Percentiles rank a stretch among this genome's conserved stretches.
Conservation (phyloP, 441 rosid genomes). For the Arabidopsis lyrata region DNA sequence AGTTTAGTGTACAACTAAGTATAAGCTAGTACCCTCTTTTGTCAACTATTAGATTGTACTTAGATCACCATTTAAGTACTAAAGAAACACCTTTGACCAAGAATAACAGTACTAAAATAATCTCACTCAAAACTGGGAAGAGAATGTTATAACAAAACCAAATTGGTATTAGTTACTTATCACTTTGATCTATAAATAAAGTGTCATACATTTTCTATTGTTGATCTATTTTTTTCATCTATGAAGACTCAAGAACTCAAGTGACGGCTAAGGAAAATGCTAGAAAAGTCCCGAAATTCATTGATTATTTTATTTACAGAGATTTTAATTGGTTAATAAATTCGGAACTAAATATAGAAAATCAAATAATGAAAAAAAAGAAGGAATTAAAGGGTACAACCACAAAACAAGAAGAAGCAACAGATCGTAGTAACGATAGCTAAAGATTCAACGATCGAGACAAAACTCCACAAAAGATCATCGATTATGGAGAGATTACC, state of each 20-base stretch:
- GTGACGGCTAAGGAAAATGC: not conserved
- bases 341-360: conserved; percentile 5
- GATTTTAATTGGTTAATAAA: not conserved
- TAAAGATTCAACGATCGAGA: conserved; percentile 67
- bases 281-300: conserved; percentile 4
- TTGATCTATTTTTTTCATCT: not conserved
- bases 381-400: conserved; percentile 68
- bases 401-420: conserved; percentile 79
- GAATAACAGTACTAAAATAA: not conserved
- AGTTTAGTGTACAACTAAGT: not conserved
- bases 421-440: conserved; percentile 72
- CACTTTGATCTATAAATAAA: not conserved
- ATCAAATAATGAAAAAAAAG: not conserved
- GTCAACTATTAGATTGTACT: not conserved
- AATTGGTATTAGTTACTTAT: not conserved
- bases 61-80: not conserved
- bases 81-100: not conserved
- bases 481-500: conserved; percentile 63
- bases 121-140: conserved; percentile 4
- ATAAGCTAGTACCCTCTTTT: not conserved
- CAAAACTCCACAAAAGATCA: conserved; percentile 67
- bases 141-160: not conserved
- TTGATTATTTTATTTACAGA: conserved; percentile 28
- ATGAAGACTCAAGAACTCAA: not conserved
- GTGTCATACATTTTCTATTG: not conserved